These are phyloP conservation scores for Naganishia albida DNA, from an alignment of 1,284 basidiomycete species.

Conservation along the genomic window DNA sequence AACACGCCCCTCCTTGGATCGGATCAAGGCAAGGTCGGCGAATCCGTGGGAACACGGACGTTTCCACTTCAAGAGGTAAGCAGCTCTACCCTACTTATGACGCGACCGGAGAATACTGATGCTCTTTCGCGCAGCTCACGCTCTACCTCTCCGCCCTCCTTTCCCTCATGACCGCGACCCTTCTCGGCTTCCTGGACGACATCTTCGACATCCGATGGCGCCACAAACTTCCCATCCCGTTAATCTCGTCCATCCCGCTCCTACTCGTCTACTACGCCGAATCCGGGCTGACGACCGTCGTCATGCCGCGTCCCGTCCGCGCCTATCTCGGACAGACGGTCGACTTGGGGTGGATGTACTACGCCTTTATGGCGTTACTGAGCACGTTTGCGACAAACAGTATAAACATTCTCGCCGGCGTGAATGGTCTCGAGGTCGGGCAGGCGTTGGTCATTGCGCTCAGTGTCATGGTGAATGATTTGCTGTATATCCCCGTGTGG, in stretches of 20 bases:
- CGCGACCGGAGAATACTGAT: conserved; percentile 24
- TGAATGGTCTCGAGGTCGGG: conserved; percentile 92
- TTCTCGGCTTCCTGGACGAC: conserved; percentile 95
- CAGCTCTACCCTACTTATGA: conserved; percentile 3
- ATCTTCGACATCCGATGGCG: conserved; percentile 98
- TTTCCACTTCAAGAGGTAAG: conserved; percentile 84
- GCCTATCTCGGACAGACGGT: conserved; percentile 71
- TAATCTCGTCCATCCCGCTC: conserved; percentile 91
- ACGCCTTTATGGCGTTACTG: conserved; percentile 91
- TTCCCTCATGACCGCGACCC: conserved; percentile 84
- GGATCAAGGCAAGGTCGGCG: conserved; percentile 32
- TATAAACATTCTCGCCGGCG: conserved; percentile 98
- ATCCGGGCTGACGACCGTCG: conserved; percentile 88
- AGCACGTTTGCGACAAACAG: conserved; percentile 97
- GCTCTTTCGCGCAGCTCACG: conserved; percentile 63
- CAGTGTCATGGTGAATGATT: conserved; percentile 87
- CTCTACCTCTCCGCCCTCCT: conserved; percentile 90
- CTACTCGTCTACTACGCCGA: conserved; percentile 96
- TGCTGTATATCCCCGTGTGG: conserved; percentile 77
- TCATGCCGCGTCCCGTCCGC: conserved; percentile 75
- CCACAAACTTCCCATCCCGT: conserved; percentile 94
- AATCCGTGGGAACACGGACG: conserved; percentile 52
- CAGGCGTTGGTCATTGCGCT: conserved; percentile 91
- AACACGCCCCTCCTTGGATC: conserved; percentile 8
- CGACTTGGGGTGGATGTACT: conserved; percentile 93